Conservation (phyloP, 805 yeast genomes). For the Saturnispora ahearnii region DNA sequence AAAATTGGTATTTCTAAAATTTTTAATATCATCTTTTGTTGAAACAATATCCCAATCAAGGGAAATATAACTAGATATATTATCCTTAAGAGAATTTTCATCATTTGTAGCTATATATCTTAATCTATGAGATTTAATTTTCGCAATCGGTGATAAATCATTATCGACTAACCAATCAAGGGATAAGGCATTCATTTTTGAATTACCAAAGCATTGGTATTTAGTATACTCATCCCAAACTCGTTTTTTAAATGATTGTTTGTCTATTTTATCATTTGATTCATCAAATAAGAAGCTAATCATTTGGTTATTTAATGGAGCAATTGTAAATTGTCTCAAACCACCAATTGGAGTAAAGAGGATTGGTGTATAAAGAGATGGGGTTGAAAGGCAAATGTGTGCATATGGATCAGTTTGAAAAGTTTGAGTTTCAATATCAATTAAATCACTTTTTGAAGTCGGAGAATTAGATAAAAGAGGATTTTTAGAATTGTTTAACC, state of each 20-base stretch:
- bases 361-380: constrained; percentile 16
- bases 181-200: constrained; percentile 26
- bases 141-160: constrained; percentile 23
- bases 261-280: constrained; percentile 1
- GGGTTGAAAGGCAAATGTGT: constrained; percentile 16
- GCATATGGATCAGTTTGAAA: constrained; percentile 13
- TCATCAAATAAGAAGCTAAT: constrained; percentile 16
- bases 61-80: constrained; percentile 26
- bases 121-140: constrained; percentile 19
- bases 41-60: constrained; percentile 23
- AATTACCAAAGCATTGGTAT: constrained; percentile 21
- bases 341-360: constrained; percentile 36
- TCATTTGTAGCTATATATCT: constrained; percentile 20
- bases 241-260: constrained; percentile 9
- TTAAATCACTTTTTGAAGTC: constrained; percentile 5
- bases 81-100: neutral
- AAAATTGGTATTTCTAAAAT: constrained; percentile 8
- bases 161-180: constrained; percentile 27
- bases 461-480: constrained; percentile 16
- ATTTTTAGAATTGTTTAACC: constrained; percentile 24
- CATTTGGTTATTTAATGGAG: constrained; percentile 18
- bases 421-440: neutral
- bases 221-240: constrained; percentile 18
- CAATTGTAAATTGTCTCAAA: constrained; percentile 30
- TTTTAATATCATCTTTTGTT: neutral